Percentiles rank a stretch among this genome's conserved stretches.
Evolutionary conservation across 768 basidiomycete genomes (phyloP).

Genomic region (Tulasnella sp.): DNA sequence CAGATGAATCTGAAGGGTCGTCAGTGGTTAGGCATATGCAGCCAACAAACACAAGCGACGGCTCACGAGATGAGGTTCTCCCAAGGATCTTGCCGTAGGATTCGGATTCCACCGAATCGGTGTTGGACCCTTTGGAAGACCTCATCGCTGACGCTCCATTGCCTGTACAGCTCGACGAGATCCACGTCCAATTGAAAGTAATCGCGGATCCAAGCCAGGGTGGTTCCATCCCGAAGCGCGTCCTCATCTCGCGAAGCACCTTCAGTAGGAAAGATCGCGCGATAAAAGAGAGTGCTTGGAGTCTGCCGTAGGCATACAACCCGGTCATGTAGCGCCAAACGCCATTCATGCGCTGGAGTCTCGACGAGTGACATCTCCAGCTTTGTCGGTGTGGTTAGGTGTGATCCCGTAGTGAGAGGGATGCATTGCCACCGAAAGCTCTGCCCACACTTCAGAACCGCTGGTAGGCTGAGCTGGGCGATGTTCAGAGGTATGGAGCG

Average conservation of each 20-base stretch:
- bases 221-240: slow-evolving; percentile 37
- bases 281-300: slow-evolving; percentile 54
- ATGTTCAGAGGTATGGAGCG: slow-evolving; percentile 47
- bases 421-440: slow-evolving; percentile 60
- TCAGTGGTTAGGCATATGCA: background rate
- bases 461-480: slow-evolving; percentile 63
- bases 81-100: slow-evolving; percentile 90
- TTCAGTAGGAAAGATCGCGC: slow-evolving; percentile 45
- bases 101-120: slow-evolving; percentile 70
- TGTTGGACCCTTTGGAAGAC: slow-evolving; percentile 52
- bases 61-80: slow-evolving; percentile 89
- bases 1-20: slow-evolving; percentile 70
- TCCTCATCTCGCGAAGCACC: slow-evolving; percentile 25
- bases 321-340: slow-evolving; percentile 68
- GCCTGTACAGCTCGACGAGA: slow-evolving; percentile 53
- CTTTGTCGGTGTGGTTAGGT: slow-evolving; percentile 14
- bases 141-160: slow-evolving; percentile 64
- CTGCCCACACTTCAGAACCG: slow-evolving; percentile 73
- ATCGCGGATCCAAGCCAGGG: slow-evolving; percentile 60
- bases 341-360: slow-evolving; percentile 50
- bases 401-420: background rate
- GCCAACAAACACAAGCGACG: background rate
- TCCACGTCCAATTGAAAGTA: slow-evolving; percentile 85
- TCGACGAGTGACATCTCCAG: slow-evolving; percentile 16
- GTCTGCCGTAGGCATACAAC: slow-evolving; percentile 76